phyloP scores from a whole-genome alignment of 441 rosid genomes.

The Syzygium syzygioides region DNA sequence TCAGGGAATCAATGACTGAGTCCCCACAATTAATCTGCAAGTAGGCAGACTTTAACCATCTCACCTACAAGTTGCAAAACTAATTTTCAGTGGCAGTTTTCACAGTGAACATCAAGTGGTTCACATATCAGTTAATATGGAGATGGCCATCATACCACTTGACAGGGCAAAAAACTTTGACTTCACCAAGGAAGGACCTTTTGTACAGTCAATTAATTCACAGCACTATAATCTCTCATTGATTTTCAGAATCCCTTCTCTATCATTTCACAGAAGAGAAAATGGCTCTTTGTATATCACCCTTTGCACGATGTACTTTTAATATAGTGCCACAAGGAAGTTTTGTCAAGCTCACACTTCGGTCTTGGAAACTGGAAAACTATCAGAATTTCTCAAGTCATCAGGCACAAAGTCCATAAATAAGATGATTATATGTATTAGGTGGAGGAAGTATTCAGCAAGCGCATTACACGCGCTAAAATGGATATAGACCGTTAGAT shows the following conservation, averaged over 20 bases:
- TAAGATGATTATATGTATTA: slow-evolving; percentile 52
- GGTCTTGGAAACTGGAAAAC: slow-evolving; percentile 29
- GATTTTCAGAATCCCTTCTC: slow-evolving; percentile 49
- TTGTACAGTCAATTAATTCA: slow-evolving; percentile 57
- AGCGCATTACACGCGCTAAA: not conserved
- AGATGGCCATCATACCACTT: slow-evolving; percentile 46
- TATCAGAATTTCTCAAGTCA: slow-evolving; percentile 40
- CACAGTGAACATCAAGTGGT: slow-evolving; percentile 30
- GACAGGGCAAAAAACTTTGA: slow-evolving; percentile 36
- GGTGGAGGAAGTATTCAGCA: slow-evolving; percentile 22
- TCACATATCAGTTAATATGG: slow-evolving; percentile 51
- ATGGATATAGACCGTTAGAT: not conserved
- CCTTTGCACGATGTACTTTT: slow-evolving; percentile 62
- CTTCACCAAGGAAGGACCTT: slow-evolving; percentile 28
- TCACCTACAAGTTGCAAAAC: slow-evolving; percentile 25
- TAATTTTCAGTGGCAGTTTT: slow-evolving; percentile 20
- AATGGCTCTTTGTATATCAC: slow-evolving; percentile 34
- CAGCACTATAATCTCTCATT: slow-evolving; percentile 48
- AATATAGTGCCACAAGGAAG: slow-evolving; percentile 53
- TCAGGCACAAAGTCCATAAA: slow-evolving; percentile 50
- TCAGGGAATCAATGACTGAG: not conserved
- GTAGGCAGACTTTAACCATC: slow-evolving; percentile 42
- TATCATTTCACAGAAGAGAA: slow-evolving; percentile 39
- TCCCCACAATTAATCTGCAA: slow-evolving; percentile 16
- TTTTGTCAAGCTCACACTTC: slow-evolving; percentile 30